Base-by-base conservation (phyloP, 2,329 filamentous ascomycete genomes). In the Pyrenochaeta sp. region DNA sequence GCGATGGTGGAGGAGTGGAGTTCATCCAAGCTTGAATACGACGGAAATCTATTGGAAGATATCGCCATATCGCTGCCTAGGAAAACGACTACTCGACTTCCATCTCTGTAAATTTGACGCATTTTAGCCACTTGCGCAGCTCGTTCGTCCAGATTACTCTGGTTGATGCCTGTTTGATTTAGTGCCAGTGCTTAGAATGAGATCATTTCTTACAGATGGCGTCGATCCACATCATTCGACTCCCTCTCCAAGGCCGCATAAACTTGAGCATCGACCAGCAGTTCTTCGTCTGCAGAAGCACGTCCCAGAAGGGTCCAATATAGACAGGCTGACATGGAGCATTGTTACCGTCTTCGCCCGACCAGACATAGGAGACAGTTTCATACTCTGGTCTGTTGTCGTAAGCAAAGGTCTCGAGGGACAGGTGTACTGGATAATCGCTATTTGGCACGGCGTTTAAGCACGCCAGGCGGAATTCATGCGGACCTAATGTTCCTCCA, bases 291-390 rank as follows among this genome's bases (percentile, higher is more conserved):
- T 62, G 61, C 2, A 66, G 37, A 1, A 61, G 23, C 0, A 68
- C 40, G 27, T 68, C 62, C 58, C 63, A 69, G 21, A 51, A 63
- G 0, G 35, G 21, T 1, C 61, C 63, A 14, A 56, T 39, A 14
- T 63, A 67, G 7, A 66, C 41, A 15, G 61, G 63, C 6, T 20
- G 17, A 17, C 44, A 51, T 2, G 28, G 50, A 0, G 50, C 32
- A 13, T 20, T 53, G 29, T 68, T 61, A 51, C 44, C 51, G 7
- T 56, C 44, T 34, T 68, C 62, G 11, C 60, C 62, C 15, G 61
- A 50, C 64, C 65, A 69, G 1, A 52, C 52, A 31, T 69, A 66
- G 1, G 63, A 68, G 6, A 58, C 50, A 1, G 61, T 53, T 34
- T 69, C 63, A 37, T 67, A 67, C 22, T 69, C 62, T 2, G 63